Evolutionary conservation across 768 basidiomycete species (phyloP).

Genomic region (Trametes cubensis): DNA sequence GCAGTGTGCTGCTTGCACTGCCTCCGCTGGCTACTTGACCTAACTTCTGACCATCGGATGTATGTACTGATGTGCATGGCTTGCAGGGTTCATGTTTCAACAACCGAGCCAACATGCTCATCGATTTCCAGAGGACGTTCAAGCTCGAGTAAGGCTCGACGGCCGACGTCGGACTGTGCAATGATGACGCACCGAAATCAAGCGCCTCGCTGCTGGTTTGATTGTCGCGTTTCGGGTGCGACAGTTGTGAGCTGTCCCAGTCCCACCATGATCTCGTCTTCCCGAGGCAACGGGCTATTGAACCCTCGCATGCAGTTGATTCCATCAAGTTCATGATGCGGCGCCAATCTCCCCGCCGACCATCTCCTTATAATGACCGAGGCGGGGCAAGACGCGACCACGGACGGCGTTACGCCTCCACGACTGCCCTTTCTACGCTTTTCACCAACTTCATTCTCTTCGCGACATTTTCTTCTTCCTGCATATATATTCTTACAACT

Average conservation of each 20-base stretch:
- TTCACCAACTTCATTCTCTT: neutral
- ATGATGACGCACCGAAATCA: no score
- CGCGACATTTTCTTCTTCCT: neutral
- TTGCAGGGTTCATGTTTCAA: no score
- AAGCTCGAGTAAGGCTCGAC: no score
- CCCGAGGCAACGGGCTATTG: neutral
- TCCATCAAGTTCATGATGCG: constrained; percentile 23
- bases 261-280: no score
- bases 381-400: constrained; percentile 17
- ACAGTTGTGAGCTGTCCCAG: neutral
- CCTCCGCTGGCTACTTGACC: no score
- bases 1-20: no score
- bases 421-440: neutral
- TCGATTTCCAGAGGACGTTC: no score
- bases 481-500: neutral
- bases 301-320: constrained; percentile 10
- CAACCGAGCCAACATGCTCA: no score
- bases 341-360: constrained; percentile 19
- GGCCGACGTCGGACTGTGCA: no score
- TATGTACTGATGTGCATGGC: no score
- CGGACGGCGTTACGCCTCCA: constrained; percentile 19
- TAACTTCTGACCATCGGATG: no score
- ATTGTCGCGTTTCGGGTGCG: neutral
- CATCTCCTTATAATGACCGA: constrained; percentile 20
- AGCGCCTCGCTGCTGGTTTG: no score